Evolutionary conservation across 2,329 filamentous ascomycete genomes (phyloP), one percentile per base, ranked within the genome.

Genomic region (Aureobasidium sp.): DNA sequence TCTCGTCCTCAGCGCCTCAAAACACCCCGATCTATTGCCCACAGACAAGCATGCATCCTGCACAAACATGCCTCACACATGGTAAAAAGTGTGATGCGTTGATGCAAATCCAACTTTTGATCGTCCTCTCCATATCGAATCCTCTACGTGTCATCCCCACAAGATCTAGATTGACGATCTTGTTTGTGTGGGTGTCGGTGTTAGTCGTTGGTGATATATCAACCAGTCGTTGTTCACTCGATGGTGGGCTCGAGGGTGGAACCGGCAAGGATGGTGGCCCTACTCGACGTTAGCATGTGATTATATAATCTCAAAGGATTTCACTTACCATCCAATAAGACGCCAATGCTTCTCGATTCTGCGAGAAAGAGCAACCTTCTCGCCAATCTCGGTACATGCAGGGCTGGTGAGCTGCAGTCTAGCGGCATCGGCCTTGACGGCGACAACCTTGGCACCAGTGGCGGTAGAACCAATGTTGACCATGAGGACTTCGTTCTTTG

Each of bases 301-400:
- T 66, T 47, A 2, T 41, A 4, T 7, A 29, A 8, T 47, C 22
- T 20, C 7, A n/a, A 6, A 12, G 15, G 29, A 17, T n/a, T 14
- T 6, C 1, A 65, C 66, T 45, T 65, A 69, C 90, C 90, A 95
- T 70, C 91, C 90, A 71, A 96, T 95, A 73, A 95, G 82, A 79
- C 91, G 90, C 93, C 93, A 97, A 79, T 97, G 93, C 86, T 97
- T 97, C 79, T 99, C 94, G 72, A 97, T 97, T 87, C 94, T 90
- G 79, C 94, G 84, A 75, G 87, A 91, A 72, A 99, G 82, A 45
- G 94, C 94, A 72, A 99, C 92, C 88, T 99, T 97, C 83, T 99
- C 93, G 67, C 92, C 92, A 72, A 97, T 88, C 75, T 96, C 93
- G 56, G 94, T 99, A 82, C 94, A 99, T 63, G 94, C 94, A 39